Percentiles rank a stretch among this genome's conserved stretches.
These are phyloP conservation scores for Coelastrella sp. DNA, from an alignment of 139 green algal genomes.

Conservation along the genomic window DNA sequence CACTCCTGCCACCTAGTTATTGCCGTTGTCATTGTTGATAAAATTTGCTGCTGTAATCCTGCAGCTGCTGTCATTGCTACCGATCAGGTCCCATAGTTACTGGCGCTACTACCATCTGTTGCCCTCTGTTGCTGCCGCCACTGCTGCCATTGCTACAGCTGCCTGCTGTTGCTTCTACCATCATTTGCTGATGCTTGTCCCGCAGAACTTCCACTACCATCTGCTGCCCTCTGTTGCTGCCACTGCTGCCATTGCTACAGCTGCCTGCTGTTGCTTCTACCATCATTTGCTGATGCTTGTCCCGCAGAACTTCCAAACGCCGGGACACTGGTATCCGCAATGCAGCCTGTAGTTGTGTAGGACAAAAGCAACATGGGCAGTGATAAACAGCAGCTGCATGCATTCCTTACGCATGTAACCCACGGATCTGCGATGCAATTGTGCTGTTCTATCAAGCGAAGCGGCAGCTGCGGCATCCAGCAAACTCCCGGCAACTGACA, in stretches of 20 bases:
- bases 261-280: not conserved
- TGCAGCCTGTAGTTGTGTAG: slow-evolving; percentile 34
- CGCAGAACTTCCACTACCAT: slow-evolving; percentile 26
- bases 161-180: not conserved
- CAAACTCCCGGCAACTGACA: not conserved
- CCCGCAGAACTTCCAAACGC: slow-evolving; percentile 49
- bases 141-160: not conserved
- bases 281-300: slow-evolving; percentile 32
- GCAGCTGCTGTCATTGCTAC: too few species aligned
- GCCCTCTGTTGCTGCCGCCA: not conserved
- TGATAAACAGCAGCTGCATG: slow-evolving; percentile 32
- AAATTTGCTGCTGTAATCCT: too few species aligned
- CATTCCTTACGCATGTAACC: too few species aligned
- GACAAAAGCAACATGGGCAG: slow-evolving; percentile 45
- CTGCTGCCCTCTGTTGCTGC: slow-evolving; percentile 15
- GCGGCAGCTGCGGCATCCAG: too few species aligned
- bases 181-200: slow-evolving; percentile 32
- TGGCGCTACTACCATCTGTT: slow-evolving; percentile 31
- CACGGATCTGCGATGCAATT: too few species aligned
- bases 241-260: not conserved
- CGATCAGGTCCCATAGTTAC: not conserved
- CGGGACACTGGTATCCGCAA: slow-evolving; percentile 60
- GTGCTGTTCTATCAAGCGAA: too few species aligned
- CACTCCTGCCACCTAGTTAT: too few species aligned
- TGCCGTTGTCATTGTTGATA: too few species aligned